Evolutionary conservation across 805 yeast genomes (phyloP), one percentile per base, ranked within the genome.

Genomic region (Nakazawaea pomicola): DNA sequence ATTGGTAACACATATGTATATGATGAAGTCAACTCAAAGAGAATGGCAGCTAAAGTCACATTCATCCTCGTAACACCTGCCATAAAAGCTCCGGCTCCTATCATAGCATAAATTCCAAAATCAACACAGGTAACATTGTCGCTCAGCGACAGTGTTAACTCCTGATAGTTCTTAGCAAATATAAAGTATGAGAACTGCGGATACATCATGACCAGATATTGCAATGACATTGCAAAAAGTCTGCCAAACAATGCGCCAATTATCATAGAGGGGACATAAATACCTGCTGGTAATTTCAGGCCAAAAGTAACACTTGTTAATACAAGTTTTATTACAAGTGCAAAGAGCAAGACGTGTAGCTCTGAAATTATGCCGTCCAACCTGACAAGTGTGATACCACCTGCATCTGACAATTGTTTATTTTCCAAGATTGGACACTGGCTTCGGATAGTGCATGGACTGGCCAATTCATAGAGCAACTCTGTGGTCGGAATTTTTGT

Each of bases 181-280:
- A 42, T 41, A 45, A 32, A 41, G 31, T 8, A 24, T 23, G 35
- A 38, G 31, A 28, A 45, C 33, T 17, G 38, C 21, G 65, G 65
- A 24, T 49, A 42, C 4, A 38, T 39, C 36, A 55, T 41, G 19
- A 62, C 65, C 4, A 63, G 30, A 54, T 64, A 66, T 40, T 73
- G 70, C 14, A 74, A 50, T 4, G 53, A 25, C 56, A 71, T 63
- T 1, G 76, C 76, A 43, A 74, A 61, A 1, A 70, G 49, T 9
- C 81, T 52, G 2, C 83, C 83, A 57, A 73, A 76, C 21, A 78
- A 55, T 2, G 83, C 81, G 0, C 84, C 84, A 17, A 72, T 64
- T 1, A 74, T 78, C 83, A 78, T 77, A 1, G 80, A 70, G 4
- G 84, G 84, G 2, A 78, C 78, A 46, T 77, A 78, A 11, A 78